Percentiles rank a stretch among this genome's conserved stretches.
Evolutionary conservation across 306 rosid species (phyloP).

Genomic region (Cyclanthera cordifolia): DNA sequence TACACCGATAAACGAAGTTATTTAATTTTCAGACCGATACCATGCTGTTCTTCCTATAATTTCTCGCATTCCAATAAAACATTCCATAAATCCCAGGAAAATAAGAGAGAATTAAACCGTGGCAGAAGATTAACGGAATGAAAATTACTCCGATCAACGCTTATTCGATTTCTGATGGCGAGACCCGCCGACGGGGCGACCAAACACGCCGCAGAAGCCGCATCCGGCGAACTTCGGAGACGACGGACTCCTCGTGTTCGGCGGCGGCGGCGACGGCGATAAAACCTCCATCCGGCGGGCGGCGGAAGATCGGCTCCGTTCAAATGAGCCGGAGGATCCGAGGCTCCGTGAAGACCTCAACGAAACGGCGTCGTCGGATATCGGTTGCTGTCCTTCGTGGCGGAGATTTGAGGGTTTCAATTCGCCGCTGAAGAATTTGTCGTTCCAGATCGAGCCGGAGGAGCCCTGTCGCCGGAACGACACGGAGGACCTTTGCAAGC

Average conservation of each 20-base stretch:
- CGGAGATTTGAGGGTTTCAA: neutral
- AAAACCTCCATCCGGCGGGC: neutral
- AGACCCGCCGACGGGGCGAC: neutral
- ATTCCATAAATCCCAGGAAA: neutral
- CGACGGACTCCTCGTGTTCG: neutral
- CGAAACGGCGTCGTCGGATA: neutral
- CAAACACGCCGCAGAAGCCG: slow-evolving; percentile 15
- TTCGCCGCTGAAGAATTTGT: slow-evolving; percentile 13
- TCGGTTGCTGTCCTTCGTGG: too few relatives aligned
- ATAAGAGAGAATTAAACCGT: neutral
- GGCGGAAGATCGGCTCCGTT: neutral
- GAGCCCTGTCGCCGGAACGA: slow-evolving; percentile 31
- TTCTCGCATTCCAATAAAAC: neutral
- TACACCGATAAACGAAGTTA: too few relatives aligned
- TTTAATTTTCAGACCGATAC: neutral
- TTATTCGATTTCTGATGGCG: neutral
- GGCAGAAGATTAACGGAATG: too few relatives aligned
- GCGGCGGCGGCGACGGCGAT: neutral
- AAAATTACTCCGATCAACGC: neutral
- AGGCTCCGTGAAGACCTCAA: neutral
- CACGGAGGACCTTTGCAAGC: slow-evolving; percentile 23
- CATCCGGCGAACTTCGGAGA: slow-evolving; percentile 16
- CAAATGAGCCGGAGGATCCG: neutral
- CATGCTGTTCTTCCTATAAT: neutral
- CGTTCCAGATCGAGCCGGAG: slow-evolving; percentile 24